phyloP scores from a whole-genome alignment of 2,329 filamentous ascomycete species.

The Epichloe aotearoae region DNA sequence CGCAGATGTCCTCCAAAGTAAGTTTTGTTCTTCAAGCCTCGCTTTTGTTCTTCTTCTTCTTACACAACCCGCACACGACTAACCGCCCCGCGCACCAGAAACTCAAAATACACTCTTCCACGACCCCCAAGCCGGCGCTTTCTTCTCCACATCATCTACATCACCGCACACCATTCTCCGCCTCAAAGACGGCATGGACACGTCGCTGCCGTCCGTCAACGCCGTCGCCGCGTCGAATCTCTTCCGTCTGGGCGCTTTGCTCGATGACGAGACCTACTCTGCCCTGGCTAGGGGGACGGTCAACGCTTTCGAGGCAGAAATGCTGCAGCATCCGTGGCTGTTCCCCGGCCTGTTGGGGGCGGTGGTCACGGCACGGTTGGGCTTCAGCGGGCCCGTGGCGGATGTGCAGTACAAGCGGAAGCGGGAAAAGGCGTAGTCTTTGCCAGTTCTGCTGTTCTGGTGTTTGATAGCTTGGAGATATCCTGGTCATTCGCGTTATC shows the following conservation, averaged over 20 bases:
- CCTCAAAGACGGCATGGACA: constrained; percentile 92
- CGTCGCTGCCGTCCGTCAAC: constrained; percentile 79
- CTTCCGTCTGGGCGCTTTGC: constrained; percentile 60
- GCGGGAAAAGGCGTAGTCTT: constrained; percentile 6
- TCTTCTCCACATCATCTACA: constrained; percentile 55
- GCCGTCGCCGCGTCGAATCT: constrained; percentile 76
- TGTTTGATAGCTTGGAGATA: too few relatives aligned
- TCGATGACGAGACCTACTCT: constrained; percentile 52
- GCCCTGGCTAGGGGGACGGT: constrained; percentile 60
- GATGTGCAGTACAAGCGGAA: constrained; percentile 13
- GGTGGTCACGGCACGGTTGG: constrained; percentile 63
- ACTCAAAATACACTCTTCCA: constrained; percentile 68
- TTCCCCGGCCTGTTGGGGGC: constrained; percentile 69
- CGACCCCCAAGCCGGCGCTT: constrained; percentile 51
- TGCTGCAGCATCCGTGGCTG: constrained; percentile 84
- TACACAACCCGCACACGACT: constrained; percentile 1
- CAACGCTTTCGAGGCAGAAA: constrained; percentile 78
- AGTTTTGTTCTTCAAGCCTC: constrained; percentile 11
- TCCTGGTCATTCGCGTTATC: too few relatives aligned
- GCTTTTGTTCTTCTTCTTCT: background rate
- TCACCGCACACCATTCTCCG: constrained; percentile 65
- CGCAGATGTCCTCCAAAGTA: constrained; percentile 68
- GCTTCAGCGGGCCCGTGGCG: constrained; percentile 33
- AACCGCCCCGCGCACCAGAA: constrained; percentile 27
- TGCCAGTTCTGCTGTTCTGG: too few relatives aligned